These are phyloP conservation scores for Berkeleyomyces basicola DNA, from an alignment of 2,329 filamentous ascomycete species.

Conservation along the genomic window DNA sequence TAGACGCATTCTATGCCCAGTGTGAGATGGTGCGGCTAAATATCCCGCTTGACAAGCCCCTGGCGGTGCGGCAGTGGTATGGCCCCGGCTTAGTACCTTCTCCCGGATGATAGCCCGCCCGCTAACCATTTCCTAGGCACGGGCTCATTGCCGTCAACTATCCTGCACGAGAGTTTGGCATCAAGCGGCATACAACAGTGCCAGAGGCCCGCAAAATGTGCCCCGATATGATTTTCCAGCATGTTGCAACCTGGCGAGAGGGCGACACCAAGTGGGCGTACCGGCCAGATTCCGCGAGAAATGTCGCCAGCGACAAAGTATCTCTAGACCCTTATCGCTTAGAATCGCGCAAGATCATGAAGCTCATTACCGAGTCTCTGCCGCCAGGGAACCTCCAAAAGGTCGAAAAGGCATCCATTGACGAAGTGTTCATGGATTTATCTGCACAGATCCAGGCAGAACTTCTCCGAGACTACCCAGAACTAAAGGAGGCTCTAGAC, in stretches of 20 bases:
- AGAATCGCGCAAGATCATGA: conserved; percentile 68
- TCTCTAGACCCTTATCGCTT: conserved; percentile 82
- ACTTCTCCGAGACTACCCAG: conserved; percentile 59
- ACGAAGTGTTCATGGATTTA: conserved; percentile 89
- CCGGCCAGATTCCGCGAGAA: conserved; percentile 58
- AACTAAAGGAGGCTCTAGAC: conserved; percentile 29
- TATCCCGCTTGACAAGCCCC: conserved; percentile 54
- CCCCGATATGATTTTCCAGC: conserved; percentile 68
- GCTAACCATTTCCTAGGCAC: conserved; percentile 38
- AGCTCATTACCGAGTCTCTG: conserved; percentile 57
- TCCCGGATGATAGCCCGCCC: not conserved
- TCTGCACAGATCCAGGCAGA: conserved; percentile 67
- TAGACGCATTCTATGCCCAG: conserved; percentile 96
- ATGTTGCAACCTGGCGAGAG: conserved; percentile 89
- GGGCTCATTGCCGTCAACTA: conserved; percentile 95
- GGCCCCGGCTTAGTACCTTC: conserved; percentile 11
- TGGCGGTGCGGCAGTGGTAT: conserved; percentile 87
- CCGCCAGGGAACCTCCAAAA: conserved; percentile 49
- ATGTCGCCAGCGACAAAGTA: conserved; percentile 82
- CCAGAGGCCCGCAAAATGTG: conserved; percentile 75
- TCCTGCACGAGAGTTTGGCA: conserved; percentile 63
- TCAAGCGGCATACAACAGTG: conserved; percentile 63
- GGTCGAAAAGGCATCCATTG: conserved; percentile 86
- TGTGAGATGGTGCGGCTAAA: conserved; percentile 83
- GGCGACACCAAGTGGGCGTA: conserved; percentile 89